Evolutionary conservation across 129 eudicot species (phyloP), one percentile per base, ranked within the genome.

Genomic region (Lactuca sativa): DNA sequence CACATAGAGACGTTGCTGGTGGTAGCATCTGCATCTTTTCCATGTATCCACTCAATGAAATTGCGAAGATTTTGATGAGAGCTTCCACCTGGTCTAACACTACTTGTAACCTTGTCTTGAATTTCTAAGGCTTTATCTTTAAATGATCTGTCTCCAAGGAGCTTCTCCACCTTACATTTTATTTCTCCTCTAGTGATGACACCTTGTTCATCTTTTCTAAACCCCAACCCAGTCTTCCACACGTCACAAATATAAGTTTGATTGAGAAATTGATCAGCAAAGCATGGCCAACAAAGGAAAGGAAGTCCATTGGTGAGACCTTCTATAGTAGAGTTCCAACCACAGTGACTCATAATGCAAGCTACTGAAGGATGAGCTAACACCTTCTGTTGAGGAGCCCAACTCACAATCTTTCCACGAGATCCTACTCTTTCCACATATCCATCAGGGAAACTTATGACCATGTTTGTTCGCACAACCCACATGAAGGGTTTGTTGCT

Each of bases 211-310:
- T 64, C 56, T 44, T 44, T 64, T 0, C 44, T 36, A 37, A 73
- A 73, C n/a, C 62, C 67, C 17, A 73, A 61, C 10, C 78, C 78
- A 15, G 40, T 38, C 25, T 73, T 73, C 78, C 78, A 73, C 7
- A 49, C 78, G 21, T 73, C 78, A 62, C 70, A 63, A 34, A 73
- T 51, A 14, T 52, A 62, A 25, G 11, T 63, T 62, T 38, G n/a
- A 17, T 51, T 51, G 2, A 44, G 9, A n/a, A 62, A 52, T 17
- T 73, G 78, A n/a, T 73, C 78, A 30, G 53, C 71, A 51, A 62
- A 73, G 38, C 36, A 73, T 8, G 78, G 70, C 78, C 71, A 73
- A 48, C 78, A 62, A 11, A 73, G 34, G 38, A 73, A 51, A 17
- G 78, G 78, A 8, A 72, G 56, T 47, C 69, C 77, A 14, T 60